These are phyloP conservation scores for Petunia axillaris DNA, from an alignment of 257 asterid species.

Conservation along the genomic window DNA sequence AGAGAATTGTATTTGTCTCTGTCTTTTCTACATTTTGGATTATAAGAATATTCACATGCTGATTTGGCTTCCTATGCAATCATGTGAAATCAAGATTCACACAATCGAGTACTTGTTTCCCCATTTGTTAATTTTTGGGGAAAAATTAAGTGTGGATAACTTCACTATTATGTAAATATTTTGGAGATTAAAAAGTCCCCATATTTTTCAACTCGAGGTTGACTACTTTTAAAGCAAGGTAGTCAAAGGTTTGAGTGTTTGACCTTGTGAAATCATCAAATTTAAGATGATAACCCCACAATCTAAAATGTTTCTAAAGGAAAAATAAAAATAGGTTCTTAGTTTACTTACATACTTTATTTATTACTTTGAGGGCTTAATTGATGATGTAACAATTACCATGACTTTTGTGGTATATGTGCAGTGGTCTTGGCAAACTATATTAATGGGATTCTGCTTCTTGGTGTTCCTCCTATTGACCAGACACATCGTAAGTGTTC, in stretches of 20 bases:
- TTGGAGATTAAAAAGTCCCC: not conserved
- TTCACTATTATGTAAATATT: not conserved
- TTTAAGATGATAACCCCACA: too few relatives aligned
- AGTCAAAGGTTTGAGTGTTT: not conserved
- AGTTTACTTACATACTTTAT: not conserved
- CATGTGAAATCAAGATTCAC: slow-evolving; percentile 20
- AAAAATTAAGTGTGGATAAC: not conserved
- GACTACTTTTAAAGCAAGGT: not conserved
- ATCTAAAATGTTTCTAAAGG: not conserved
- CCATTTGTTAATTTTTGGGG: not conserved
- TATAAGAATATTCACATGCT: slow-evolving; percentile 21
- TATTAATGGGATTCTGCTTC: slow-evolving; percentile 85
- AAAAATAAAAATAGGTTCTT: not conserved
- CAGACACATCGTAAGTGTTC: slow-evolving; percentile 68
- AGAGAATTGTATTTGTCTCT: not conserved
- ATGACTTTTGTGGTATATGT: slow-evolving; percentile 28
- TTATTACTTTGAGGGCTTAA: not conserved
- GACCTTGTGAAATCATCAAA: too few relatives aligned
- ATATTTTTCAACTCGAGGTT: not conserved
- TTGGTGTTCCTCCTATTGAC: slow-evolving; percentile 66
- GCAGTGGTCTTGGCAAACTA: slow-evolving; percentile 99
- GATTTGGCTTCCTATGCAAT: not conserved
- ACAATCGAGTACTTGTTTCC: not conserved
- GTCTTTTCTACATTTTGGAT: slow-evolving; percentile 14
- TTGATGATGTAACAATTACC: not conserved